Evolutionary conservation across 805 yeast species (phyloP), one percentile per base, ranked within the genome.

Genomic region (Lipomyces yamanashiensis): DNA sequence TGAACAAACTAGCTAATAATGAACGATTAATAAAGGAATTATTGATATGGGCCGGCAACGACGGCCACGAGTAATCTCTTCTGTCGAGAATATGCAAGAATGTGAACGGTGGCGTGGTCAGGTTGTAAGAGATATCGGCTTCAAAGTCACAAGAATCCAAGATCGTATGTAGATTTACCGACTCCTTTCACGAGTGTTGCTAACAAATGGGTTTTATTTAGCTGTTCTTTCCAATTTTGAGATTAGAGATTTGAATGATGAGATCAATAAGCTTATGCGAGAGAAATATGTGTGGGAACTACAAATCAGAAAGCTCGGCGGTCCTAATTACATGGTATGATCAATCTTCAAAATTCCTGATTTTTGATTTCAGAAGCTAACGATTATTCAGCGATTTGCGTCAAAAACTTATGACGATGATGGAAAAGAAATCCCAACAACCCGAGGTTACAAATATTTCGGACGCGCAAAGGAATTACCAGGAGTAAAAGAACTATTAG

Each of bases 391-490:
- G 70, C 56, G 69, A 36, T 54, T 63, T 43, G 64, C 65, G 17
- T 52, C 64, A 21, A 64, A 59, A n/a, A 58, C 58, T 21, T 67
- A 63, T 45, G 71, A 62, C 19, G 68, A 69, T 54, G 67, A 67
- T 50, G 71, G 71, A 5, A 56, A 63, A 5, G 73, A 70, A 53
- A 62, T 71, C 6, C 76, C 74, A 33, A 59, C 71, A 1, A 73
- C 83, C 0, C 78, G 81, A 45, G 91, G 91, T 0, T 85, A 85
- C 67, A 77, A 88, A 60, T 92, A 89, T 74, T 92, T 85, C 75
- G 98, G 98, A 0, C 76, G 96, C 54, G 96, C 97, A 0, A 80
- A 84, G 58, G 93, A 90, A 50, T 76, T 92, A 8, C 88, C 91
- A 0, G 97, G 89, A 66, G 92, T 88, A 7, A 77, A 80, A 58